These are phyloP conservation scores for Fraxinus nigra DNA, from an alignment of 305 asterid genomes.

Conservation along the genomic window DNA sequence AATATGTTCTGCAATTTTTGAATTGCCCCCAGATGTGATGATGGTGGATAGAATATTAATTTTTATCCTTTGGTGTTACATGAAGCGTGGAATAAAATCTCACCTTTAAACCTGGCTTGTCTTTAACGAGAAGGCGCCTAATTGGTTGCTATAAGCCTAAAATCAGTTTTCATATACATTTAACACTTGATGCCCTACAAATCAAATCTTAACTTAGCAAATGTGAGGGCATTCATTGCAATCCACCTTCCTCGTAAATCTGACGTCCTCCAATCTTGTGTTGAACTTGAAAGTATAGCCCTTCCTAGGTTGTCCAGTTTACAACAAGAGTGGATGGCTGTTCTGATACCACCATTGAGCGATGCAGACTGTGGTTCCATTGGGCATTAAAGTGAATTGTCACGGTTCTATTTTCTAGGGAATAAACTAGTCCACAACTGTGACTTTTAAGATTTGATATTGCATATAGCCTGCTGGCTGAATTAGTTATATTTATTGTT, in stretches of 20 bases:
- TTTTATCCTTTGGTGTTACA: neutral
- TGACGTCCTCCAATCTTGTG: neutral
- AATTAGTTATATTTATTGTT: neutral
- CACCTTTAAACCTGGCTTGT: neutral
- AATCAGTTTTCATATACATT: neutral
- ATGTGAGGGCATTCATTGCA: neutral
- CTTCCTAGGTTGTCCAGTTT: neutral
- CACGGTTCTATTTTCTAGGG: neutral
- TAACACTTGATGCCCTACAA: neutral
- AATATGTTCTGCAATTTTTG: neutral
- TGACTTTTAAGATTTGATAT: neutral
- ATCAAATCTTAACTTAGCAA: neutral
- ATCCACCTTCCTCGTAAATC: neutral
- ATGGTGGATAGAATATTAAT: neutral
- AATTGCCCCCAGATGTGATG: neutral
- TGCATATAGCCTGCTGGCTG: neutral
- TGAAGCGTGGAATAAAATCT: neutral
- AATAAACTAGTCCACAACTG: neutral
- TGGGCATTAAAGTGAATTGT: neutral
- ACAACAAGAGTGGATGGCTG: neutral
- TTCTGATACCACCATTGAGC: neutral
- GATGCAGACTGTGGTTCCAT: neutral
- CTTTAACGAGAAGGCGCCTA: neutral
- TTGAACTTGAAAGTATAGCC: neutral
- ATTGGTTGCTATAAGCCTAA: neutral